Percentiles rank a stretch among this genome's conserved stretches.
These are phyloP conservation scores for Ajuga reptans DNA, from an alignment of 305 asterid species.

Conservation along the genomic window DNA sequence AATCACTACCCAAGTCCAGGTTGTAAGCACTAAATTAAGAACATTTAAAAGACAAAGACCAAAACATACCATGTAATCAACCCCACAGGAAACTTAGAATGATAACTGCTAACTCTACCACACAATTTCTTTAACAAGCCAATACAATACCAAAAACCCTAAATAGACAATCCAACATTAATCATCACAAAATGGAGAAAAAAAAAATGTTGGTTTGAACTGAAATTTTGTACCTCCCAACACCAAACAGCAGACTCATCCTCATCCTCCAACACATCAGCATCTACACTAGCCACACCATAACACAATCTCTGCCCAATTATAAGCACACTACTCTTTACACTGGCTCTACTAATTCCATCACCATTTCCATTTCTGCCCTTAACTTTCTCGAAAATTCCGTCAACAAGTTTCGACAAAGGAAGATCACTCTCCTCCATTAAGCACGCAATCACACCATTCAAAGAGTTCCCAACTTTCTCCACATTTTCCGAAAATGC, in stretches of 20 bases:
- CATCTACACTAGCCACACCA: slow-evolving; percentile 54
- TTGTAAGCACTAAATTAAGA: neutral
- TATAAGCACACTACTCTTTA: slow-evolving; percentile 57
- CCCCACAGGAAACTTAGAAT: neutral
- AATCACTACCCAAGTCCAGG: neutral
- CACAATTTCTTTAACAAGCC: neutral
- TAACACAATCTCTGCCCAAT: slow-evolving; percentile 67
- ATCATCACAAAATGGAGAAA: neutral
- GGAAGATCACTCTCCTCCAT: slow-evolving; percentile 82
- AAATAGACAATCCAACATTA: neutral
- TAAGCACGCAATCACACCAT: slow-evolving; percentile 51
- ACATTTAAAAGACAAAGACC: neutral
- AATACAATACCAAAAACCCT: neutral
- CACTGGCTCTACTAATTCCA: slow-evolving; percentile 45
- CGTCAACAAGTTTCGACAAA: slow-evolving; percentile 59
- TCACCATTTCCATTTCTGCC: slow-evolving; percentile 31
- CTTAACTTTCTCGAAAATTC: slow-evolving; percentile 46
- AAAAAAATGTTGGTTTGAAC: neutral
- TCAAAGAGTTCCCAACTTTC: slow-evolving; percentile 23
- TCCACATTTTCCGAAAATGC: slow-evolving; percentile 28
- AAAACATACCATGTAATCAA: neutral
- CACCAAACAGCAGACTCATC: slow-evolving; percentile 69
- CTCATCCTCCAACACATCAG: slow-evolving; percentile 87
- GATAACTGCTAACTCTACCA: neutral
- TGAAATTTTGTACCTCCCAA: slow-evolving; percentile 70